Evolutionary conservation across 1,284 basidiomycete species (phyloP).

Genomic region (Ustilago loliicola): DNA sequence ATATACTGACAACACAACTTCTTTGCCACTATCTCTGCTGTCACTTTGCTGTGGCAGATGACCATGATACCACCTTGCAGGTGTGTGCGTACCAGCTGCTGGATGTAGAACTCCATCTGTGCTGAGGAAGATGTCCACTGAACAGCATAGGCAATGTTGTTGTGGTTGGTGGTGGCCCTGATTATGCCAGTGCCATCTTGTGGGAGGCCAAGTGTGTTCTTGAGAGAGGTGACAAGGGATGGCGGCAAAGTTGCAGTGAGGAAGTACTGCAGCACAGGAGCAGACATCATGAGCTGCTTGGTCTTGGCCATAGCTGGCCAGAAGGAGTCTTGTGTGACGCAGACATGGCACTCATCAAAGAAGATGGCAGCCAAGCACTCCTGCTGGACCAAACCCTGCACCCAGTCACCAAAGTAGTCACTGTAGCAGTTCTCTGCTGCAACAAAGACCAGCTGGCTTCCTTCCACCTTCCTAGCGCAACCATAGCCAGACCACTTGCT

Average conservation of each 20-base stretch:
- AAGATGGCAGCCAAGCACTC: constrained; percentile 9
- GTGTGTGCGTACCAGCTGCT: not conserved
- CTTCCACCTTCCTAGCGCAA: not conserved
- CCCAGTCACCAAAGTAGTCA: not conserved
- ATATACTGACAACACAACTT: too few species aligned
- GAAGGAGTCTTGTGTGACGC: not conserved
- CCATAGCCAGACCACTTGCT: too few species aligned
- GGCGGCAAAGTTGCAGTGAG: constrained; percentile 11
- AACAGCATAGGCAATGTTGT: constrained; percentile 7
- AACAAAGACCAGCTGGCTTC: not conserved
- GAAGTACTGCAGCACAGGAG: constrained; percentile 6
- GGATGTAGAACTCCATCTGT: not conserved
- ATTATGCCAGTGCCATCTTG: constrained; percentile 14
- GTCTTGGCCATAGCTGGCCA: not conserved
- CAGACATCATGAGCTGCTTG: not conserved
- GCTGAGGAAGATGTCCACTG: not conserved
- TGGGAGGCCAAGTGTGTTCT: not conserved
- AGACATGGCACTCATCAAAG: constrained; percentile 18
- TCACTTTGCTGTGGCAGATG: too few species aligned
- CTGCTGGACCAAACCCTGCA: not conserved
- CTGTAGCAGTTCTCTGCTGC: constrained; percentile 12
- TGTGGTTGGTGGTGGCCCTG: constrained; percentile 3
- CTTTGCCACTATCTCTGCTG: too few species aligned
- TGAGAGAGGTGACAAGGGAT: not conserved
- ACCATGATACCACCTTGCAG: too few species aligned